These are phyloP conservation scores for Geotrichum macrosporum DNA, from an alignment of 1,139 yeast genomes.

Conservation along the genomic window DNA sequence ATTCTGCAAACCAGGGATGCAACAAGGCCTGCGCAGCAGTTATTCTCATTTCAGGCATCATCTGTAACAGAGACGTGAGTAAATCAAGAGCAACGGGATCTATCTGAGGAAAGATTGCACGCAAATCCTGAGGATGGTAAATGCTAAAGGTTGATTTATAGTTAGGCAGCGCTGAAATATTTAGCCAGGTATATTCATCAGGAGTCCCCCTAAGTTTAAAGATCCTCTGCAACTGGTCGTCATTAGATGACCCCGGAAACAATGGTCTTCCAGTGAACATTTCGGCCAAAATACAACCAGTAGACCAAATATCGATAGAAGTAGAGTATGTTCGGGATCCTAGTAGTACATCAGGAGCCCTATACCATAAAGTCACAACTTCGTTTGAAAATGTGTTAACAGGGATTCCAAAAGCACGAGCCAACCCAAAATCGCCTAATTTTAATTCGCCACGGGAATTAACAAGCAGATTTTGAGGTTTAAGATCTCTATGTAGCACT, in stretches of 20 bases:
- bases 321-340: slow-evolving; percentile 96
- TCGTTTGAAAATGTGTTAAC: slow-evolving; percentile 96
- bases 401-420: slow-evolving; percentile 97
- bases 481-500: slow-evolving; percentile 89
- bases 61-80: slow-evolving; percentile 70
- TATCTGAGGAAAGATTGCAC: slow-evolving; percentile 66
- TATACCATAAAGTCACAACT: slow-evolving; percentile 96
- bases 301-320: slow-evolving; percentile 97
- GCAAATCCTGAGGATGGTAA: slow-evolving; percentile 78
- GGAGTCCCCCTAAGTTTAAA: slow-evolving; percentile 97
- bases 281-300: slow-evolving; percentile 96
- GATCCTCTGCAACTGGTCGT: slow-evolving; percentile 84
- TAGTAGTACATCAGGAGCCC: slow-evolving; percentile 95
- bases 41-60: slow-evolving; percentile 88
- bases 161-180: slow-evolving; percentile 79
- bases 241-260: slow-evolving; percentile 94
- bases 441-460: slow-evolving; percentile 85
- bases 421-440: slow-evolving; percentile 95
- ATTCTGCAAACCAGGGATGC: slow-evolving; percentile 94
- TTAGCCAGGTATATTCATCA: slow-evolving; percentile 94
- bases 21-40: slow-evolving; percentile 89
- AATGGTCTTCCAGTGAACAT: slow-evolving; percentile 98
- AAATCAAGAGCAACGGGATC: slow-evolving; percentile 80
- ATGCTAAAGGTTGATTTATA: slow-evolving; percentile 75
- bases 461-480: slow-evolving; percentile 90